Evolutionary conservation across 2,329 filamentous ascomycete genomes (phyloP).

Genomic region (Fusarium torreyae): DNA sequence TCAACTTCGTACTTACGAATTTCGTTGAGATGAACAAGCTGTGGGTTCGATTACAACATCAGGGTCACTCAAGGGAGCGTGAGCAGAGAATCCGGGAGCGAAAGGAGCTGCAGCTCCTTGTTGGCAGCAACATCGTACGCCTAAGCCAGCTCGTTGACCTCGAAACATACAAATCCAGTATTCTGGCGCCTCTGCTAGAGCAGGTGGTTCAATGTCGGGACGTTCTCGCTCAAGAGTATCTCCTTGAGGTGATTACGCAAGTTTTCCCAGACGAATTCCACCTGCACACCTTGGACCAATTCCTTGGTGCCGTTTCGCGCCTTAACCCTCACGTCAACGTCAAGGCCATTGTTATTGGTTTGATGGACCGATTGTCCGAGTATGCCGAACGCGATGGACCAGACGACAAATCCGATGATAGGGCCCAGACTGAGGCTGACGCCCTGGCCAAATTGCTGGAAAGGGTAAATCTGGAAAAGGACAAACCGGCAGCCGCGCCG

Average conservation of each 20-base stretch:
- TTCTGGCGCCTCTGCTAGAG: slow-evolving; percentile 89
- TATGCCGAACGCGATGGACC: slow-evolving; percentile 93
- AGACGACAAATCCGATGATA: slow-evolving; percentile 75
- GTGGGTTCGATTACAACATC: slow-evolving; percentile 97
- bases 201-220: slow-evolving; percentile 98
- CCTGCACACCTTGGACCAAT: slow-evolving; percentile 94
- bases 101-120: slow-evolving; percentile 93
- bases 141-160: slow-evolving; percentile 96
- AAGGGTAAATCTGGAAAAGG: slow-evolving; percentile 79
- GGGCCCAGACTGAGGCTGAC: slow-evolving; percentile 85
- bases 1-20: slow-evolving; percentile 97
- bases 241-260: slow-evolving; percentile 97
- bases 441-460: slow-evolving; percentile 84
- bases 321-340: slow-evolving; percentile 97
- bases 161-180: slow-evolving; percentile 92
- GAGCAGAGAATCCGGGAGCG: slow-evolving; percentile 95
- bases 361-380: slow-evolving; percentile 96
- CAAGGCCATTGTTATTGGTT: slow-evolving; percentile 96
- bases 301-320: slow-evolving; percentile 91
- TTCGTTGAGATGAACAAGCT: slow-evolving; percentile 99
- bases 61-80: slow-evolving; percentile 94
- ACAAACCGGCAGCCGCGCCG: slow-evolving; percentile 50
- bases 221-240: slow-evolving; percentile 96
- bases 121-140: slow-evolving; percentile 95
- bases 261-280: slow-evolving; percentile 99